Percentiles rank a stretch among this genome's conserved stretches.
phyloP scores from a whole-genome alignment of 257 asterid species.

The Mitragyna speciosa region DNA sequence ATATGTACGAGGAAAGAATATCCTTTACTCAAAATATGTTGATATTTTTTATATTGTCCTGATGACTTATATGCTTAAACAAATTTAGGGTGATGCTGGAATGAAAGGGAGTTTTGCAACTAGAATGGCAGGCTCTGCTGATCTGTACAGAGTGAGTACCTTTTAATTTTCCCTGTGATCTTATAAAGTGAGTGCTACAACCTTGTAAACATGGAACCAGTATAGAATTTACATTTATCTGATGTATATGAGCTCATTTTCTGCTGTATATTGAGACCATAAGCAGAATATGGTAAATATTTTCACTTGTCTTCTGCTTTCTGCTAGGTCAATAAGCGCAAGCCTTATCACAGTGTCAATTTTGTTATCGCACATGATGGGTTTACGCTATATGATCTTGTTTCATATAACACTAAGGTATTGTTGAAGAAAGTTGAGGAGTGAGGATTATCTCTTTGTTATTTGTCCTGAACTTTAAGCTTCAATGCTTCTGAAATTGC shows the following conservation, averaged over 20 bases:
- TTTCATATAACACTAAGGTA: slow-evolving; percentile 92
- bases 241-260: neutral
- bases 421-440: slow-evolving; percentile 11
- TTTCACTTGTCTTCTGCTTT: slow-evolving; percentile 14
- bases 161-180: no score
- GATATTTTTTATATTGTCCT: neutral
- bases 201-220: neutral
- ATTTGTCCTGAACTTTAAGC: neutral
- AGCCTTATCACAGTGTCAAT: slow-evolving; percentile 83
- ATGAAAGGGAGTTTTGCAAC: slow-evolving; percentile 90
- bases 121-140: slow-evolving; percentile 87
- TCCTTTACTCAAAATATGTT: neutral
- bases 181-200: slow-evolving; percentile 22
- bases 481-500: slow-evolving; percentile 26
- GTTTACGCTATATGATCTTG: slow-evolving; percentile 88
- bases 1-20: neutral
- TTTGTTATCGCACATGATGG: slow-evolving; percentile 96
- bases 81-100: slow-evolving; percentile 72
- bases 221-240: neutral
- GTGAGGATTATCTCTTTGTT: slow-evolving; percentile 10
- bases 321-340: slow-evolving; percentile 79
- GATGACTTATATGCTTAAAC: neutral
- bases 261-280: no score
- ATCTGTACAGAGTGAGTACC: slow-evolving; percentile 59
- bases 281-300: neutral